These are phyloP conservation scores for Lasiodiplodia gonubiensis DNA, from an alignment of 2,329 filamentous ascomycete species.

Conservation along the genomic window DNA sequence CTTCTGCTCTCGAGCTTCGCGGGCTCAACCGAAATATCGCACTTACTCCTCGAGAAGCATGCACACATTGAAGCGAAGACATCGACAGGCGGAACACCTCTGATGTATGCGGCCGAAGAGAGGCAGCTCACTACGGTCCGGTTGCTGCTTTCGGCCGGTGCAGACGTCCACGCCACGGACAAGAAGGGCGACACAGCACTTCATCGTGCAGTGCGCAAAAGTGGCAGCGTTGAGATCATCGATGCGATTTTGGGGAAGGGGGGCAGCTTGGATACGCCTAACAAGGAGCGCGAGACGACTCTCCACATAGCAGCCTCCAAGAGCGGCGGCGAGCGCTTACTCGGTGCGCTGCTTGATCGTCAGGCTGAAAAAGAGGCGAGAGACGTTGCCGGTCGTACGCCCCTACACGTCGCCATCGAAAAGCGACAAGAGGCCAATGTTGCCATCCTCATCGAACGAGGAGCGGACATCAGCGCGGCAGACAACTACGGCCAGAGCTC, in stretches of 20 bases:
- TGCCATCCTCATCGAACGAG: conserved; percentile 5
- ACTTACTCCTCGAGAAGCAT: conserved; percentile 19
- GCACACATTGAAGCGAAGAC: conserved; percentile 26
- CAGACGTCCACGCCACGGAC: conserved; percentile 15
- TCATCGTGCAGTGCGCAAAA: conserved; percentile 22
- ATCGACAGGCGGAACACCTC: conserved; percentile 24
- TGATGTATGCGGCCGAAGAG: conserved; percentile 27
- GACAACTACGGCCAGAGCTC: conserved; percentile 16
- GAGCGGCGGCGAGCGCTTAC: conserved; percentile 1
- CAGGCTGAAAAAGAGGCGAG: conserved; percentile 18
- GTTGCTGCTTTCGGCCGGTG: conserved; percentile 13
- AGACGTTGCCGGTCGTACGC: conserved; percentile 19
- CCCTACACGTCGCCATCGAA: conserved; percentile 24
- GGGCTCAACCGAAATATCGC: conserved; percentile 6
- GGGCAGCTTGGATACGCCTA: conserved; percentile 5
- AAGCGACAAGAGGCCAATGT: conserved; percentile 18
- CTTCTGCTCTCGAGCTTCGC: conserved; percentile 9
- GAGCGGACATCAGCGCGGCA: conserved; percentile 12
- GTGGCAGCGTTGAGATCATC: conserved; percentile 16
- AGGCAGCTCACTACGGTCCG: conserved; percentile 10
- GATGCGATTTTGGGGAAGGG: conserved; percentile 10
- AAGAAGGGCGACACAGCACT: conserved; percentile 25
- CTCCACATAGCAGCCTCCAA: conserved; percentile 23
- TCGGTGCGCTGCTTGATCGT: conserved; percentile 8
- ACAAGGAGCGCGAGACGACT: conserved; percentile 22